These are phyloP conservation scores for Effrenium voratum DNA, from an alignment of 73 alveolate genomes.

Conservation along the genomic window DNA sequence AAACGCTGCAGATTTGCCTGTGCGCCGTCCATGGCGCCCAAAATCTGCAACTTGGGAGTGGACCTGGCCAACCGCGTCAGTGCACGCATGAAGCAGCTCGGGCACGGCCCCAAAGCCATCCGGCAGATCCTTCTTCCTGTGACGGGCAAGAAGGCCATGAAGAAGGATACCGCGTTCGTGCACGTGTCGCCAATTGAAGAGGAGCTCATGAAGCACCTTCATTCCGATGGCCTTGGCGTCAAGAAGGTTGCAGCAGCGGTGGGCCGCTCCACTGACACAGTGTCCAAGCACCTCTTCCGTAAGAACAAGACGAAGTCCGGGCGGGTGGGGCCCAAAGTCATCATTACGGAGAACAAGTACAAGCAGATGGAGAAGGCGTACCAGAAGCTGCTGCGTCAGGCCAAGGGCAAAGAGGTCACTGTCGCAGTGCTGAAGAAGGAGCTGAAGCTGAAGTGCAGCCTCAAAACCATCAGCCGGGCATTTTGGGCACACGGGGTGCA, in stretches of 20 bases:
- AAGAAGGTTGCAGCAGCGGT: background rate
- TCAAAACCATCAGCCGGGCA: background rate
- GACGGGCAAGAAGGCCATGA: too few species aligned
- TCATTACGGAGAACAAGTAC: slow-evolving; percentile 36
- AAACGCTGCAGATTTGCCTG: too few species aligned
- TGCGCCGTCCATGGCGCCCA: too few species aligned
- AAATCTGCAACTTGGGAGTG: too few species aligned
- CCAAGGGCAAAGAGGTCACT: slow-evolving; percentile 29
- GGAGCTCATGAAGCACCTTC: slow-evolving; percentile 2
- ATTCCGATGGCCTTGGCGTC: slow-evolving; percentile 15
- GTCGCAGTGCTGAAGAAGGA: background rate
- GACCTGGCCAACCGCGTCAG: too few species aligned
- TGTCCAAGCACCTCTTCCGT: slow-evolving; percentile 21
- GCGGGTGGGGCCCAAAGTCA: background rate
- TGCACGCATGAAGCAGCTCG: too few species aligned
- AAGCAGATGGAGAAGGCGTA: background rate
- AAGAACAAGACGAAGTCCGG: background rate
- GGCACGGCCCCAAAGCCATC: too few species aligned
- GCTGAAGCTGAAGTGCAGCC: slow-evolving; percentile 4
- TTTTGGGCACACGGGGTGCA: slow-evolving; percentile 5
- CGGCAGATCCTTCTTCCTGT: too few species aligned
- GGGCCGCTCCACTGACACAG: slow-evolving; percentile 32
- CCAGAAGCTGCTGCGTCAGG: background rate
- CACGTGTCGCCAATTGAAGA: background rate
- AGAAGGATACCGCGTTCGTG: too few species aligned